Base-by-base conservation (phyloP, 192 early-diverging fungal species). In the Backusella circina region DNA sequence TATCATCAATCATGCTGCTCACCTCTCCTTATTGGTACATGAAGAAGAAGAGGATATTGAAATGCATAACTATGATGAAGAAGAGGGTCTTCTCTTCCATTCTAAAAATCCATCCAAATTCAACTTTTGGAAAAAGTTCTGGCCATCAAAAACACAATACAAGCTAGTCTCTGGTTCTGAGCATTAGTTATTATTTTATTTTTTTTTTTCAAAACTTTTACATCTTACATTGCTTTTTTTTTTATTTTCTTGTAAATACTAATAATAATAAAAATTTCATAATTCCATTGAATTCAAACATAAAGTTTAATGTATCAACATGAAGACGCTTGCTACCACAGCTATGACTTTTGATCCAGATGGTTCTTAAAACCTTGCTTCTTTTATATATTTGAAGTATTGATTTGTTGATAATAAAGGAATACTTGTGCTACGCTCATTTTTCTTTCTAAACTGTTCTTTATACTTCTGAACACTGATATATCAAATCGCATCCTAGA, bases 41-140 rank as follows among this genome's bases (percentile, higher is more conserved):
- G 39, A 70, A 16, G 16, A n/a, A 28, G 13, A 41, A 7, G 69
- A 70, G n/a, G 37, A 69, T 26, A 70, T 70, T 41, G 69, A 70
- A 70, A 70, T 70, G 69, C 15, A 33, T 16, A 33, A 35, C 0
- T 67, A 67, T 67, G 65, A 67, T 15, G 67, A 68, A 21, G 67
- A 68, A 68, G 67, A 68, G 12, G 21, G 67, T 21, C 32, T 68
- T 23, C 6, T 68, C 33, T 2, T 68, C 33, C 38, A 68, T 38
- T 5, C 32, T 38, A 26, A 68, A 36, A 28, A 38, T 61, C 54
- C 2, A 61, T 61, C 21, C 9, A 61, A 61, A 61, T 26, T 12
- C 26, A 61, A 12, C 23, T 61, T 61, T 3, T 61, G 54, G 54
- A 61, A 61, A 28, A 61, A 61, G 5, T 12, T 61, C 9, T 61